Base-by-base conservation (phyloP, 2,329 filamentous ascomycete species). In the Fusarium sp. region DNA sequence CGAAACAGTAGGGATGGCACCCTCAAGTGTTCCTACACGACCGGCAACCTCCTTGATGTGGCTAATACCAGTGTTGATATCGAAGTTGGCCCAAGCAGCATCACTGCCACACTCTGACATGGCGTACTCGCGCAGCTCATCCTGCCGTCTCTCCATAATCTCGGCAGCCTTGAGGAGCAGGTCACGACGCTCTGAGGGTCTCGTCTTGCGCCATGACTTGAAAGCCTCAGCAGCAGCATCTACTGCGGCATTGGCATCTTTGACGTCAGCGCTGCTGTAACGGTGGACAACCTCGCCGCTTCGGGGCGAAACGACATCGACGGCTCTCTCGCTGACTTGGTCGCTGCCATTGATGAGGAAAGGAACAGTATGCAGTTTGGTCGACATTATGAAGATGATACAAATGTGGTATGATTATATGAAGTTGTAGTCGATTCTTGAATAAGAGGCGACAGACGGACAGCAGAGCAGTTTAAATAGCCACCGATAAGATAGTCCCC, bases 81-180 rank as follows among this genome's bases (percentile, higher is more conserved):
- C 83, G 57, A 85, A 81, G 4, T 77, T 72, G 31, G 50, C 78
- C 82, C 84, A 88, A 1, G 58, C 62, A 25, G 58, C 59, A 23
- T 77, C 65, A 41, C 75, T 79, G 28, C 79, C 83, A 1, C 83
- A 85, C 77, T 89, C 86, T 6, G 79, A 71, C 57, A 82, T 79
- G 83, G 91, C 88, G 77, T 89, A 90, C 30, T 82, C 75, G 12
- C 79, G 80, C 19, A 93, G 78, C 77, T 94, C 91, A 9, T 88
- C 84, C 23, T 82, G 81, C 11, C 90, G 86, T 30, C 77, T 79
- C 42, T 87, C 82, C 64, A 94, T 81, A 50, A 94, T 79, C 11
- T 89, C 87, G 12, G 90, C 89, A 0, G 91, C 90, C 76, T 88
- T 89, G 61, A 91, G 81, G 62, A 97, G 84, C 68, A 97, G 88